phyloP scores from a whole-genome alignment of 176 grass and related monocot genomes.

The Thalia dealbata region DNA sequence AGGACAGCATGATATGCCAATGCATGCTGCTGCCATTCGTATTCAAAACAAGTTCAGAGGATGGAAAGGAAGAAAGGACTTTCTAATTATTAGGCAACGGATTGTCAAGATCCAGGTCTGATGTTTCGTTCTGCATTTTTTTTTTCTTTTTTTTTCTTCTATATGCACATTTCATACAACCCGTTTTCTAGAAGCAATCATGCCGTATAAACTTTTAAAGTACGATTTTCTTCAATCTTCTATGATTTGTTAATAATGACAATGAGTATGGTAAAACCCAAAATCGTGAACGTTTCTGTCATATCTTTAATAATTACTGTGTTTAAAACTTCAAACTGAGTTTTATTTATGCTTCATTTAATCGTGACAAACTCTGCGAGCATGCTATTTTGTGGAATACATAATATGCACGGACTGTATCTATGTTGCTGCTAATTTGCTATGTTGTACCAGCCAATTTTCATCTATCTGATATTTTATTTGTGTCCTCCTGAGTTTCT shows the following conservation, averaged over 20 bases:
- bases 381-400: too few relatives aligned
- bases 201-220: not conserved
- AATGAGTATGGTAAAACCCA: too few relatives aligned
- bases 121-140: not conserved
- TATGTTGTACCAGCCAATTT: not conserved
- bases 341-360: too few relatives aligned
- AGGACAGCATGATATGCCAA: slow-evolving; percentile 51
- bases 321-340: too few relatives aligned
- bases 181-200: not conserved
- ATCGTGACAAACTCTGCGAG: too few relatives aligned
- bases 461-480: not conserved
- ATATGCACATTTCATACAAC: too few relatives aligned
- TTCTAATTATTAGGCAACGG: slow-evolving; percentile 82
- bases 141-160: not conserved
- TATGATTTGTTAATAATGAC: too few relatives aligned
- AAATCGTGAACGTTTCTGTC: too few relatives aligned
- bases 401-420: too few relatives aligned
- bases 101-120: slow-evolving; percentile 97
- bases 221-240: too few relatives aligned
- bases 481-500: not conserved
- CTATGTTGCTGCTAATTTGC: too few relatives aligned
- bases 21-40: slow-evolving; percentile 68
- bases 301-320: too few relatives aligned
- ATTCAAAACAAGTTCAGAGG: slow-evolving; percentile 99
- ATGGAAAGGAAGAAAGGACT: slow-evolving; percentile 97